A percentile compares a stretch with the other conserved stretches of the same genome.
phyloP scores from a whole-genome alignment of 192 early-diverging fungal genomes.

The Entrophospora sp. region DNA sequence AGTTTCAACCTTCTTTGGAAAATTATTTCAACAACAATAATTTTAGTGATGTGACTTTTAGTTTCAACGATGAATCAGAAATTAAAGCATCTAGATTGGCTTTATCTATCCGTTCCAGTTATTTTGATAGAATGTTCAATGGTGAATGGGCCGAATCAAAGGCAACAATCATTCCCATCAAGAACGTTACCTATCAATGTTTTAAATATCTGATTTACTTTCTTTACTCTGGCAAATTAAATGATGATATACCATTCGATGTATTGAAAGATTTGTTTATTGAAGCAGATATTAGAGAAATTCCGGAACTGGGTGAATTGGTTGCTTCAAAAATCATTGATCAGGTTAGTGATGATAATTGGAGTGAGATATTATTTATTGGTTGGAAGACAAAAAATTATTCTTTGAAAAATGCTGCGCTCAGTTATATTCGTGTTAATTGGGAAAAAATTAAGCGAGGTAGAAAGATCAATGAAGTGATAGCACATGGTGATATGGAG shows the following conservation, averaged over 20 bases:
- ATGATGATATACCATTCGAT: neutral
- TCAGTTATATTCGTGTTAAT: no score
- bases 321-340: neutral
- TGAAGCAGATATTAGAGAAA: neutral
- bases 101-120: neutral
- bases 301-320: neutral
- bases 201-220: neutral
- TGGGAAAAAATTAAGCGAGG: no score
- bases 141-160: neutral
- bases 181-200: neutral
- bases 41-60: neutral
- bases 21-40: neutral
- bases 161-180: neutral
- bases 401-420: neutral
- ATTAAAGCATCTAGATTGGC: neutral
- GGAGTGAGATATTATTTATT: neutral
- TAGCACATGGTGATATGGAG: no score
- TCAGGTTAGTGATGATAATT: neutral
- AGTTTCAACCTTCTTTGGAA: neutral
- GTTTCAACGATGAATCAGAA: neutral
- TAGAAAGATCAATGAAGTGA: no score
- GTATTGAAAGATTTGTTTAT: neutral
- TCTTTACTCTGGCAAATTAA: neutral
- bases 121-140: neutral
- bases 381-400: neutral